phyloP scores from a whole-genome alignment of 1,284 basidiomycete genomes.

The Moesziomyces antarcticus region DNA sequence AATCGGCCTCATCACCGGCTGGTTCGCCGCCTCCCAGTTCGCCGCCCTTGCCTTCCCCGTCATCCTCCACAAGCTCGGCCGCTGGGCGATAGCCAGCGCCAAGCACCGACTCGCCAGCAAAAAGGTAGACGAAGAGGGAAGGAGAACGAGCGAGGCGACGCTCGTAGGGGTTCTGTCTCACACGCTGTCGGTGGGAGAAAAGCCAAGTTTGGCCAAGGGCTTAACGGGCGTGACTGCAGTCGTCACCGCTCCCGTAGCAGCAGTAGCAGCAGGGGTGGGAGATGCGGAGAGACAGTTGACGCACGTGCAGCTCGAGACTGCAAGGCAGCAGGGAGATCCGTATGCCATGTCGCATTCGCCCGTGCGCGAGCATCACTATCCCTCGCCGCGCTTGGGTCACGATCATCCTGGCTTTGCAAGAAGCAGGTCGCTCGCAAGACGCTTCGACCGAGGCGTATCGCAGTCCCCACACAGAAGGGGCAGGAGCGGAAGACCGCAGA shows the following conservation, averaged over 20 bases:
- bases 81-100: background rate
- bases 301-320: slow-evolving; percentile 53
- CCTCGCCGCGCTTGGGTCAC: slow-evolving; percentile 11
- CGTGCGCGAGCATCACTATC: slow-evolving; percentile 9
- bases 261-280: background rate
- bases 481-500: background rate
- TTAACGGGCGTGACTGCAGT: slow-evolving; percentile 48
- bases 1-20: slow-evolving; percentile 56
- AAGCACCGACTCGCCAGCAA: background rate
- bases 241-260: slow-evolving; percentile 35
- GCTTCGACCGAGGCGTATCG: background rate
- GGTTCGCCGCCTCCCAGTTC: slow-evolving; percentile 54
- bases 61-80: slow-evolving; percentile 21
- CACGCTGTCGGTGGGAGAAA: slow-evolving; percentile 12
- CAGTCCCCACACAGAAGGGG: slow-evolving; percentile 12
- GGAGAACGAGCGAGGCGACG: slow-evolving; percentile 17
- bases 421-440: background rate
- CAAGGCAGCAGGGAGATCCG: slow-evolving; percentile 58
- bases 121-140: slow-evolving; percentile 13
- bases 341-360: slow-evolving; percentile 24
- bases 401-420: background rate
- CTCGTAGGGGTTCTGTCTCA: slow-evolving; percentile 23
- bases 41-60: slow-evolving; percentile 52
- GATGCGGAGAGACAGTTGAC: slow-evolving; percentile 42
- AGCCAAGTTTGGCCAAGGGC: slow-evolving; percentile 43